phyloP scores from a whole-genome alignment of 2,329 filamentous ascomycete species.

The Cladobotryum protrusum region DNA sequence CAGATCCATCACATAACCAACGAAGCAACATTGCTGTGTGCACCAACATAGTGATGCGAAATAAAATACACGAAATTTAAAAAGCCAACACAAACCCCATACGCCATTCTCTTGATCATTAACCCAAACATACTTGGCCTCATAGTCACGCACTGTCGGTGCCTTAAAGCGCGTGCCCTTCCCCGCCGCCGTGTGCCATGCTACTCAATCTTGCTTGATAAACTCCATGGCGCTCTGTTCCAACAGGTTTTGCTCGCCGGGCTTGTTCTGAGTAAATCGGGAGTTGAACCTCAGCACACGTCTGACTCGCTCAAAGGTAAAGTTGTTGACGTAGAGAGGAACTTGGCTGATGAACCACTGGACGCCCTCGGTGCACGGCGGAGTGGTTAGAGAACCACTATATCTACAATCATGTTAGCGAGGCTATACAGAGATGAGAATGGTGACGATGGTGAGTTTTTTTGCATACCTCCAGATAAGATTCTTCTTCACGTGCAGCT shows the following conservation, averaged over 20 bases:
- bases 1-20: too few relatives aligned
- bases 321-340: constrained; percentile 37
- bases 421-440: too few relatives aligned
- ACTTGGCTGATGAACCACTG: constrained; percentile 44
- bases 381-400: constrained; percentile 54
- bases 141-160: background rate
- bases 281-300: constrained; percentile 50
- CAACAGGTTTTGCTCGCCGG: constrained; percentile 31
- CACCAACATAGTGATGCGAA: too few relatives aligned
- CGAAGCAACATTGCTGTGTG: too few relatives aligned
- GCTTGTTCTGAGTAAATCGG: constrained; percentile 46
- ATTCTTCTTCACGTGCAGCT: constrained; percentile 26
- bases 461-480: constrained; percentile 22
- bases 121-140: too few relatives aligned
- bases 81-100: too few relatives aligned
- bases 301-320: constrained; percentile 46
- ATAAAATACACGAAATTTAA: too few relatives aligned
- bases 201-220: too few relatives aligned
- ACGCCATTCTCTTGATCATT: too few relatives aligned
- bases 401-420: constrained; percentile 29
- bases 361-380: constrained; percentile 54
- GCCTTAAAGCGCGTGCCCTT: too few relatives aligned
- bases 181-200: too few relatives aligned
- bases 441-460: too few relatives aligned
- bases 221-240: background rate